Evolutionary conservation across 1,284 basidiomycete species (phyloP), one percentile per base, ranked within the genome.

Genomic region (Porogramme epimiltina): DNA sequence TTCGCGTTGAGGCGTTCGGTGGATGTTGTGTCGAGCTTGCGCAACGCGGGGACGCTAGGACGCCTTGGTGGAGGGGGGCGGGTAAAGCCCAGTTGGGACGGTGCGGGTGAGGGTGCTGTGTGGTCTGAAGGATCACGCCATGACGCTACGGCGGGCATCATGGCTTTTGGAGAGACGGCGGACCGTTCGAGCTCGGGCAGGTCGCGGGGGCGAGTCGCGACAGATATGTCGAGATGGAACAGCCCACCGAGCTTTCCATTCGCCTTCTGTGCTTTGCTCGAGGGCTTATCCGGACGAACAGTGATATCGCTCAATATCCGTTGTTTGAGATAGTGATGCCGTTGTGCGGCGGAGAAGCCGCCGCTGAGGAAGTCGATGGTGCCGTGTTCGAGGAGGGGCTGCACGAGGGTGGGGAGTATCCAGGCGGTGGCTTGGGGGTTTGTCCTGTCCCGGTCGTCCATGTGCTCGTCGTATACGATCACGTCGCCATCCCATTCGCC

Each of bases 381-480:
- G 56, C 79, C 79, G 49, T 75, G 70, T 41, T 70, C 73, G 28
- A 87, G 70, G 36, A 89, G 71, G 22, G 83, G 76, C 5, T 76
- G 64, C 3, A 89, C 65, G 43, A 88, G 74, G 26, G 78, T 74
- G n/a, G 89, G 74, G 38, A 89, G 73, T 2, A 80, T 78, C 85
- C 86, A 89, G 2, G 85, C 77, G 23, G 80, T 80, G 40, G 79
- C 72, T 42, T 79, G 75, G 33, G 75, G 63, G 56, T 79, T 82
- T 50, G 75, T 72, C 57, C 75, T 80, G 59, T 87, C 81, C 50
- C 76, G 78, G 47, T 77, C 72, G 63, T 87, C 83, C 76, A 89
- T 90, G 53, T 84, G 81, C 52, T 91, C 85, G 60, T 89, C 88
- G 64, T 86, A 89, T 4, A 91, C 72, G 48, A 91, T 76, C 22